Evolutionary conservation across 2,329 filamentous ascomycete genomes (phyloP), one percentile per base, ranked within the genome.

Genomic region (Fusarium protoensiforme): DNA sequence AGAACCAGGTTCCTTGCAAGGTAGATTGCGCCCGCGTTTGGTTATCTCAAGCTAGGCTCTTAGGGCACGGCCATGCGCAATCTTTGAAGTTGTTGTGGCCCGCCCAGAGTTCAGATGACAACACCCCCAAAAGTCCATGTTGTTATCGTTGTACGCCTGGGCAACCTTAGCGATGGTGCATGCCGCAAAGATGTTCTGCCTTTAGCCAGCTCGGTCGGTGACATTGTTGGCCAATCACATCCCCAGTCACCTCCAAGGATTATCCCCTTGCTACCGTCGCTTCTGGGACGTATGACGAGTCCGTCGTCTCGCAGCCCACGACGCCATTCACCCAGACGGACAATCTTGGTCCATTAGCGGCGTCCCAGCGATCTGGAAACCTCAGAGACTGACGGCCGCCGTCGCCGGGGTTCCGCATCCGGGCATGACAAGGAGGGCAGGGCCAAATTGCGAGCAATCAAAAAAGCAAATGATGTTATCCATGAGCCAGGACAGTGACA

Each of bases 341-440:
- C 61, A 53, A 68, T 58, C 64, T 75, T 71, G 38, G 65, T 62
- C 63, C 68, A 69, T 74, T 78, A 78, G 76, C 75, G 76, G 67
- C 73, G 73, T 76, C 76, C 76, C 76, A 68, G 69, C 63, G 75
- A 78, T 78, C 76, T 78, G 76, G 76, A 67, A 78, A 76, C 65
- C 64, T 63, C 61, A 67, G 64, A 64, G 62, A 72, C 69, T 65
- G 64, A 65, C 60, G 48, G 64, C 64, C 68, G 66, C 67, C 69
- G 68, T 74, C 67, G 38, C 70, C 64, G 67, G 72, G 74, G 71
- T 51, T 54, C 59, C n/a, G 64, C 46, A 67, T 48, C 63, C 41
- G 48, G 59, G 58, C 38, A 69, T 24, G 58, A 43, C 54, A 68
- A 61, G 48, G 56, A 68, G 41, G 66, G 58, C 48, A 67, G 22